Percentiles rank a stretch among this genome's conserved stretches.
Evolutionary conservation across 1,284 basidiomycete species (phyloP).

Genomic region (Ustilago lituana): DNA sequence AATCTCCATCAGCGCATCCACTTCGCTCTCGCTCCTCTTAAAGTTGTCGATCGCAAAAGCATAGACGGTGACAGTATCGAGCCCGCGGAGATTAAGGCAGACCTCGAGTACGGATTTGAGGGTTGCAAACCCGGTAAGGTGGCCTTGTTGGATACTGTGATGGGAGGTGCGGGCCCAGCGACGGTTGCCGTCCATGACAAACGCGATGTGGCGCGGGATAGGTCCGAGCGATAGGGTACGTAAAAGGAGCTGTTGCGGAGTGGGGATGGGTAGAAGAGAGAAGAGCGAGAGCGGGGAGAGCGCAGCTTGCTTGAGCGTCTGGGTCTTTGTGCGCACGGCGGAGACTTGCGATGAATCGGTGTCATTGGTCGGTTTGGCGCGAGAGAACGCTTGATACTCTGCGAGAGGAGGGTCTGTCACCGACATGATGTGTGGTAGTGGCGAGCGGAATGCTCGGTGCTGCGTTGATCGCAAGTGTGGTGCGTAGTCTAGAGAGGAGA

Average conservation of each 20-base stretch:
- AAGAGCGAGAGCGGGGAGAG: slow-evolving; percentile 44
- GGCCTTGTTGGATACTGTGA: slow-evolving; percentile 72
- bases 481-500: background rate
- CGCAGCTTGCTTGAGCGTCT: slow-evolving; percentile 30
- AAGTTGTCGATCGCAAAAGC: slow-evolving; percentile 99
- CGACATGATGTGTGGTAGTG: background rate
- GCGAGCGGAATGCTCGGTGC: background rate
- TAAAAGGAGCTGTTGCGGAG: slow-evolving; percentile 33
- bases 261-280: slow-evolving; percentile 31
- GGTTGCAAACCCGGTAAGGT: slow-evolving; percentile 84
- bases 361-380: background rate
- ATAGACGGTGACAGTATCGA: slow-evolving; percentile 81
- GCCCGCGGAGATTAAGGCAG: slow-evolving; percentile 57
- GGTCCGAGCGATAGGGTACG: slow-evolving; percentile 73
- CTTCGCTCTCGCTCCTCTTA: slow-evolving; percentile 84
- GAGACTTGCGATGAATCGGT: slow-evolving; percentile 3
- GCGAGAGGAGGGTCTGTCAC: background rate
- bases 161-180: slow-evolving; percentile 78
- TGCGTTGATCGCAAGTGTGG: too few species aligned
- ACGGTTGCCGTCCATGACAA: slow-evolving; percentile 98
- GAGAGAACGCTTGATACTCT: background rate
- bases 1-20: slow-evolving; percentile 85
- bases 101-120: slow-evolving; percentile 72
- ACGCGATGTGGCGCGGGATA: slow-evolving; percentile 88
- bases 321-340: slow-evolving; percentile 11